Percentiles rank a stretch among this genome's conserved stretches.
Evolutionary conservation across 192 early-diverging fungal species (phyloP).

Genomic region (Coemansia furcata): DNA sequence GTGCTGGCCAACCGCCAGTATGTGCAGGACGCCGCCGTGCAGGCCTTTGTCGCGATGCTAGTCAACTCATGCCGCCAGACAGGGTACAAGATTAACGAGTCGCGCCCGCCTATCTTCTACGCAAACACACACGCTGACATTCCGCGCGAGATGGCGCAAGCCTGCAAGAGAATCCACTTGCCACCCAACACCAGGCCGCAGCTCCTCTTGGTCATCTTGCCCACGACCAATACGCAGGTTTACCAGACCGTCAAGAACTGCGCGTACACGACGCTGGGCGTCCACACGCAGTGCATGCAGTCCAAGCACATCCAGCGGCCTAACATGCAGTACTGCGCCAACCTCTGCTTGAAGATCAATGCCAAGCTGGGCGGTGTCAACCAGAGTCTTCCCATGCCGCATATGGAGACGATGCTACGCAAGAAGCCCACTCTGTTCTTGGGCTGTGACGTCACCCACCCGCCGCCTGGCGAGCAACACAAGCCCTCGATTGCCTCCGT

Average conservation of each 20-base stretch:
- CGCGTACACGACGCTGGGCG: conserved; percentile 82
- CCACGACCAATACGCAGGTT: conserved; percentile 72
- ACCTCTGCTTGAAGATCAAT: conserved; percentile 93
- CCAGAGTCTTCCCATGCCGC: conserved; percentile 56
- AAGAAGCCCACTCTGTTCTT: conserved; percentile 82
- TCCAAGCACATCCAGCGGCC: conserved; percentile 70
- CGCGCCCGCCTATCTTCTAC: conserved; percentile 48
- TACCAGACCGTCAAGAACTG: conserved; percentile 90
- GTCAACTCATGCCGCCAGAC: conserved; percentile 70
- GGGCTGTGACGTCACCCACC: conserved; percentile 91
- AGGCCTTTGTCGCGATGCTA: conserved; percentile 74
- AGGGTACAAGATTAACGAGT: conserved; percentile 61
- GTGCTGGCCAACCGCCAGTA: conserved; percentile 64
- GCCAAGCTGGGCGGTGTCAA: conserved; percentile 92
- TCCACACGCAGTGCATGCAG: conserved; percentile 91
- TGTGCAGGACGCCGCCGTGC: conserved; percentile 54
- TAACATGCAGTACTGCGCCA: conserved; percentile 92
- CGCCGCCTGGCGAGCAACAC: conserved; percentile 62
- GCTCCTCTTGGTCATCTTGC: conserved; percentile 81
- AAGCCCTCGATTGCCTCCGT: conserved; percentile 77
- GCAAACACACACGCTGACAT: conserved; percentile 64
- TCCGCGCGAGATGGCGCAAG: conserved; percentile 64
- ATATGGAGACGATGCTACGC: conserved; percentile 56
- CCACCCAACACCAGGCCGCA: conserved; percentile 65
- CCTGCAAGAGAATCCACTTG: conserved; percentile 67